Percentiles rank a stretch among this genome's conserved stretches.
Conservation (phyloP, 306 rosid genomes). For the Cyamopsis tetragonoloba region DNA sequence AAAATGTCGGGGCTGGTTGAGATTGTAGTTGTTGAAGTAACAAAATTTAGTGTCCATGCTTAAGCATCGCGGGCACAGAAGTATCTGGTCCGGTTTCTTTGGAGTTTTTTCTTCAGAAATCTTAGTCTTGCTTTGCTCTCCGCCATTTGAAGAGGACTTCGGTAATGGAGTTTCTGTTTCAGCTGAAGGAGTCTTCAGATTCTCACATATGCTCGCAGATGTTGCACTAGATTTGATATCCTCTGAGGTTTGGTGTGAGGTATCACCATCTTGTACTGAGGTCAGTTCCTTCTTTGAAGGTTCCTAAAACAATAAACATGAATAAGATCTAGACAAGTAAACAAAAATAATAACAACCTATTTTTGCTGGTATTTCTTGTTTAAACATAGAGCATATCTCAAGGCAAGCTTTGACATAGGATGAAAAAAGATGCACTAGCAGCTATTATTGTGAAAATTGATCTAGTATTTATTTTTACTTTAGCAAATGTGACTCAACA, state of each 20-base stretch:
- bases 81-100: slow-evolving; percentile 80
- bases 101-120: slow-evolving; percentile 50
- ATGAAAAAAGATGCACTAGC: not conserved
- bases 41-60: slow-evolving; percentile 96
- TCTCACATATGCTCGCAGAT: slow-evolving; percentile 45
- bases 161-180: slow-evolving; percentile 53
- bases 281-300: slow-evolving; percentile 39
- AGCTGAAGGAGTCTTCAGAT: slow-evolving; percentile 52
- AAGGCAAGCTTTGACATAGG: not conserved
- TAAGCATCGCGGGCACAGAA: slow-evolving; percentile 85
- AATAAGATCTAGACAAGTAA: slow-evolving; percentile 4
- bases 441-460: not conserved
- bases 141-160: slow-evolving; percentile 56
- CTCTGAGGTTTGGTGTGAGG: slow-evolving; percentile 38
- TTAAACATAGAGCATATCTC: not conserved
- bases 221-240: slow-evolving; percentile 43
- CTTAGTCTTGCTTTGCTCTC: slow-evolving; percentile 58
- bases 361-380: not conserved
- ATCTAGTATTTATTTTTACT: not conserved
- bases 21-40: slow-evolving; percentile 90
- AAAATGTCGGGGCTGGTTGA: slow-evolving; percentile 93
- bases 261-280: slow-evolving; percentile 33
- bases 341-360: not conserved
- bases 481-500: not conserved
- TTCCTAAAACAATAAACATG: slow-evolving; percentile 46